Evolutionary conservation across 2,329 filamentous ascomycete species (phyloP).

Genomic region (Trichoderma afroharzianum): DNA sequence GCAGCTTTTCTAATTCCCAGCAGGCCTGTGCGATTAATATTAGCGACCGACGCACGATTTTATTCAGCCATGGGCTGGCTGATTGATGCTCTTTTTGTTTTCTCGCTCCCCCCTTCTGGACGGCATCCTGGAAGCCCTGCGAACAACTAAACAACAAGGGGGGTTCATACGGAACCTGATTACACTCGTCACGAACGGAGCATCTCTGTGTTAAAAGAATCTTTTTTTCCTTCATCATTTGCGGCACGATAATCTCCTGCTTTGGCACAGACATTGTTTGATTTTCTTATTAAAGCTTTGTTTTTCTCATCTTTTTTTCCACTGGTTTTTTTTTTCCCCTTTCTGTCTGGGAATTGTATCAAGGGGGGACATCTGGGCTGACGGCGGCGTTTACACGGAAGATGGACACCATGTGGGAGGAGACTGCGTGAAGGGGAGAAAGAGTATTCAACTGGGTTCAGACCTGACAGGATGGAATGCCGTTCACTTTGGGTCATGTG

Average conservation of each 20-base stretch:
- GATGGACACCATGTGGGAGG: slow-evolving; percentile 8
- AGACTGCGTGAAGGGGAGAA: background rate
- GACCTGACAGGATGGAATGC: slow-evolving; percentile 11
- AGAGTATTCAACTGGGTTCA: slow-evolving; percentile 12
- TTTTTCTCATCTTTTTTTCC: slow-evolving; percentile 12
- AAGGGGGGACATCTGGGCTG: slow-evolving; percentile 22
- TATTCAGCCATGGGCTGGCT: background rate
- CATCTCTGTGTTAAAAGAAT: background rate
- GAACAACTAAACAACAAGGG: background rate
- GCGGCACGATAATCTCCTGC: background rate
- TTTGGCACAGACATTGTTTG: slow-evolving; percentile 4
- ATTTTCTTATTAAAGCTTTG: background rate
- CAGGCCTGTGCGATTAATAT: background rate
- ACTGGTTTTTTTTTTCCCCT: slow-evolving; percentile 15
- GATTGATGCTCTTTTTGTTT: background rate
- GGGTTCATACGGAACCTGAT: background rate
- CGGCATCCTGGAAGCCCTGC: background rate
- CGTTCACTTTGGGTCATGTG: slow-evolving; percentile 14
- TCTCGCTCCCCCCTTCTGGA: background rate
- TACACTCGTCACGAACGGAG: background rate
- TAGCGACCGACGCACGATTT: slow-evolving; percentile 1
- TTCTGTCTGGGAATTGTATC: slow-evolving; percentile 18
- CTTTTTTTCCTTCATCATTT: background rate
- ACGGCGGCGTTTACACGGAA: slow-evolving; percentile 23
- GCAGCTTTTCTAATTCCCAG: background rate